Conservation (phyloP, 306 rosid genomes). For the Albizia julibrissin region DNA sequence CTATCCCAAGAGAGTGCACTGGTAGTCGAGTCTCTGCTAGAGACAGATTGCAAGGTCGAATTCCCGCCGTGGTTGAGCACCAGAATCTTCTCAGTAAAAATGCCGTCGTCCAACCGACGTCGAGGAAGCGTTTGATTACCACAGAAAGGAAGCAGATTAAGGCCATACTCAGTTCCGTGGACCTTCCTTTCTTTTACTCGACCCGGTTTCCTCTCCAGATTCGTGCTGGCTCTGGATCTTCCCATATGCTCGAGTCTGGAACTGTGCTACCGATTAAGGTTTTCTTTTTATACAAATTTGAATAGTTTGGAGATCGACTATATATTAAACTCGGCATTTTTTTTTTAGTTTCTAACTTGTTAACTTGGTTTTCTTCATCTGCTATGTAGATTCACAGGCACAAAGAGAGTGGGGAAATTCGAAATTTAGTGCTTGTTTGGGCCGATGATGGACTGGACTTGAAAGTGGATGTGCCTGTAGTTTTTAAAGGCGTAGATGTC, state of each 20-base stretch:
- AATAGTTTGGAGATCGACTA: background rate
- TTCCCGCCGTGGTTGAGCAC: slow-evolving; percentile 79
- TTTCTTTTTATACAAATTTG: background rate
- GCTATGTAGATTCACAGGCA: slow-evolving; percentile 68
- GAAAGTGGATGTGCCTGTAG: slow-evolving; percentile 85
- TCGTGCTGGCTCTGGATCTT: slow-evolving; percentile 94
- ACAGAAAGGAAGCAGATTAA: slow-evolving; percentile 85
- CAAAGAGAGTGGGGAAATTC: slow-evolving; percentile 63
- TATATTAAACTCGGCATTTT: background rate
- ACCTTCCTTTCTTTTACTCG: slow-evolving; percentile 71
- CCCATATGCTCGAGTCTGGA: slow-evolving; percentile 75
- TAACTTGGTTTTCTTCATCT: background rate
- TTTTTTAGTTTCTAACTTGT: background rate
- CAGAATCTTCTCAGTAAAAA: slow-evolving; percentile 54
- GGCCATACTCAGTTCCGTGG: slow-evolving; percentile 58
- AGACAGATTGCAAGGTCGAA: slow-evolving; percentile 82
- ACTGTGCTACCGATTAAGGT: slow-evolving; percentile 85
- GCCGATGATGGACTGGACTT: slow-evolving; percentile 80
- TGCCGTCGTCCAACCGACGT: slow-evolving; percentile 20
- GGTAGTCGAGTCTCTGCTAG: slow-evolving; percentile 61
- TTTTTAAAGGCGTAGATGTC: slow-evolving; percentile 77
- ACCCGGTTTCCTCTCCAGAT: slow-evolving; percentile 87
- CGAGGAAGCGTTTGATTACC: slow-evolving; percentile 73
- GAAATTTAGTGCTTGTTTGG: slow-evolving; percentile 93
- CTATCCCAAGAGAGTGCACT: slow-evolving; percentile 73